Percentiles rank a stretch among this genome's conserved stretches.
phyloP scores from a whole-genome alignment of 768 basidiomycete genomes.

The Lactarius akahatsu region DNA sequence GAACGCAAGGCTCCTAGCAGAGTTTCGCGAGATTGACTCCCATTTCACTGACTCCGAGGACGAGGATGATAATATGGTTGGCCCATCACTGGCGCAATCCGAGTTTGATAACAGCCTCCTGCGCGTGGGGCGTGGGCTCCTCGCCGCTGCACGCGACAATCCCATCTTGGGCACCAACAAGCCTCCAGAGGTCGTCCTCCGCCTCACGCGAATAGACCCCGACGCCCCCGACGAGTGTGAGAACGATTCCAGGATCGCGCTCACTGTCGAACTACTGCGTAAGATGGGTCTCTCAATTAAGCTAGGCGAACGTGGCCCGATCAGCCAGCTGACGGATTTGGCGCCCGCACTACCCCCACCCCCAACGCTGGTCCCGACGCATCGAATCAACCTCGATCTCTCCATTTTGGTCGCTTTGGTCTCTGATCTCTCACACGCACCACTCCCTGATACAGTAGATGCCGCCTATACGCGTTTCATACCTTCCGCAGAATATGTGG shows the following conservation, averaged over 20 bases:
- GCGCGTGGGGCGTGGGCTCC: slow-evolving; percentile 64
- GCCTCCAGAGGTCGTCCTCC: slow-evolving; percentile 53
- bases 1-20: slow-evolving; percentile 70
- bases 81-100: slow-evolving; percentile 46
- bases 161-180: slow-evolving; percentile 41
- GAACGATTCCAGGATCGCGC: slow-evolving; percentile 55
- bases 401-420: slow-evolving; percentile 82
- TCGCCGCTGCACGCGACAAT: slow-evolving; percentile 62
- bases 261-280: slow-evolving; percentile 55
- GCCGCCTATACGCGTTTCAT: slow-evolving; percentile 66
- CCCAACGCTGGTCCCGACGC: slow-evolving; percentile 47
- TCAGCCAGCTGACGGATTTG: slow-evolving; percentile 27
- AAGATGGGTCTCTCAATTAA: slow-evolving; percentile 66
- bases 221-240: slow-evolving; percentile 34
- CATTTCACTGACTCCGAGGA: slow-evolving; percentile 65
- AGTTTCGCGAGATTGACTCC: slow-evolving; percentile 83
- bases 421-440: slow-evolving; percentile 76
- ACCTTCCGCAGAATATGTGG: slow-evolving; percentile 53
- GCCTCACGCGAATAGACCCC: slow-evolving; percentile 69
- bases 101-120: slow-evolving; percentile 74
- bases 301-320: slow-evolving; percentile 54
- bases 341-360: slow-evolving; percentile 15
- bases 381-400: slow-evolving; percentile 74
- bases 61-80: slow-evolving; percentile 30
- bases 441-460: slow-evolving; percentile 53